Evolutionary conservation across 257 asterid genomes (phyloP).

Genomic region (Forsythia suspensa): DNA sequence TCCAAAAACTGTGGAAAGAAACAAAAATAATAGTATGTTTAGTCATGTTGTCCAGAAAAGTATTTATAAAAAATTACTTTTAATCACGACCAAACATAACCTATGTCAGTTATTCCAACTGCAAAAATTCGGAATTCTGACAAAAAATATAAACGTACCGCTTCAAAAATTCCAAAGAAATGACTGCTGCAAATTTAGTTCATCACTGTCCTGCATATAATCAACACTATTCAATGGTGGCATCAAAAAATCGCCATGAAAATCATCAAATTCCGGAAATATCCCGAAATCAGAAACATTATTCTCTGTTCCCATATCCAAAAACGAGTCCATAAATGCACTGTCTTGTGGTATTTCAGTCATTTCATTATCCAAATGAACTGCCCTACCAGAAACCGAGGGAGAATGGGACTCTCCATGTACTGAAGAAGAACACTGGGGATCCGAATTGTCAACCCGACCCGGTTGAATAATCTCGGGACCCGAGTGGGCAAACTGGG

Average conservation of each 20-base stretch:
- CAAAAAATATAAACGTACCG: neutral
- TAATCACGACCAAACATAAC: neutral
- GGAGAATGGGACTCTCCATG: conserved; percentile 60
- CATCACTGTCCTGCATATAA: conserved; percentile 40
- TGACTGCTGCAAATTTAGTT: conserved; percentile 37
- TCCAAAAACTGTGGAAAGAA: no score
- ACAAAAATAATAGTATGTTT: neutral
- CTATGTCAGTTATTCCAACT: no score
- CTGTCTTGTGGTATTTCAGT: conserved; percentile 49
- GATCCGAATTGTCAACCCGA: conserved; percentile 38
- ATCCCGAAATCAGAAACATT: conserved; percentile 45
- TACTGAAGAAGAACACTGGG: conserved; percentile 30
- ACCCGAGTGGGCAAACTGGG: conserved; percentile 50
- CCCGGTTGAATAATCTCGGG: conserved; percentile 7
- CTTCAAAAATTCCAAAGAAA: conserved; percentile 61
- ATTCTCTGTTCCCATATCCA: conserved; percentile 30
- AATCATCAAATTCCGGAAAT: conserved; percentile 65
- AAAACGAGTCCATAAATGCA: conserved; percentile 42
- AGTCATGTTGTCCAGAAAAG: neutral
- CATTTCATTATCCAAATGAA: conserved; percentile 32
- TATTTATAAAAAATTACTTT: neutral
- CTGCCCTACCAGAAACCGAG: conserved; percentile 41
- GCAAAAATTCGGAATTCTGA: neutral
- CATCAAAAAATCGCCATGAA: conserved; percentile 34
- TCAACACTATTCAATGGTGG: conserved; percentile 36